phyloP scores from a whole-genome alignment of 768 basidiomycete genomes.

The Mycena polygramma region DNA sequence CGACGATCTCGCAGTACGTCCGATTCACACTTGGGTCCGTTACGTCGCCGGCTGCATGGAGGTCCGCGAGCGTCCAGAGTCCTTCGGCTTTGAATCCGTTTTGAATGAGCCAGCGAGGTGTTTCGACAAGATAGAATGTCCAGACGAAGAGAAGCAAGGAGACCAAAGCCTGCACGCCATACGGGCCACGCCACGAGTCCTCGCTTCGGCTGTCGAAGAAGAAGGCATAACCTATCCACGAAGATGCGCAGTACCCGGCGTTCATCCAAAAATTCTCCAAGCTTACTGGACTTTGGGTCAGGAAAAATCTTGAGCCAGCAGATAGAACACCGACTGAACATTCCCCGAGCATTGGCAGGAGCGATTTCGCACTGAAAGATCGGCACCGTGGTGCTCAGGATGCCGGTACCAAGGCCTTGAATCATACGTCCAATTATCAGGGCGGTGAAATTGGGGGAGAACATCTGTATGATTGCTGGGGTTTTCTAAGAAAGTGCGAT shows the following conservation, averaged over 20 bases:
- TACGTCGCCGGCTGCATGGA: conserved; percentile 65
- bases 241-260: conserved; percentile 60
- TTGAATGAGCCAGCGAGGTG: conserved; percentile 67
- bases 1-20: conserved; percentile 59
- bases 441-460: conserved; percentile 57
- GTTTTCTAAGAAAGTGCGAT: not conserved
- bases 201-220: conserved; percentile 59
- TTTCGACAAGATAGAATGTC: conserved; percentile 65
- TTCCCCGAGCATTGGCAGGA: conserved; percentile 61
- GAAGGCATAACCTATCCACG: conserved; percentile 65
- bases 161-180: conserved; percentile 65
- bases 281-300: conserved; percentile 41
- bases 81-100: conserved; percentile 66
- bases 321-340: conserved; percentile 48
- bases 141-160: conserved; percentile 62
- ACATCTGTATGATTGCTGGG: conserved; percentile 60
- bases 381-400: conserved; percentile 66
- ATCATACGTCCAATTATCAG: conserved; percentile 60
- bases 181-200: conserved; percentile 70
- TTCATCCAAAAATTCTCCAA: conserved; percentile 68
- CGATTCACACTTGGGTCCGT: conserved; percentile 57
- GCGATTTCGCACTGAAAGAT: conserved; percentile 64
- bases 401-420: conserved; percentile 63
- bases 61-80: conserved; percentile 65
- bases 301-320: too few relatives aligned